Evolutionary conservation across 2,329 filamentous ascomycete species (phyloP), one percentile per base, ranked within the genome.

Genomic region (Alternaria sp.): DNA sequence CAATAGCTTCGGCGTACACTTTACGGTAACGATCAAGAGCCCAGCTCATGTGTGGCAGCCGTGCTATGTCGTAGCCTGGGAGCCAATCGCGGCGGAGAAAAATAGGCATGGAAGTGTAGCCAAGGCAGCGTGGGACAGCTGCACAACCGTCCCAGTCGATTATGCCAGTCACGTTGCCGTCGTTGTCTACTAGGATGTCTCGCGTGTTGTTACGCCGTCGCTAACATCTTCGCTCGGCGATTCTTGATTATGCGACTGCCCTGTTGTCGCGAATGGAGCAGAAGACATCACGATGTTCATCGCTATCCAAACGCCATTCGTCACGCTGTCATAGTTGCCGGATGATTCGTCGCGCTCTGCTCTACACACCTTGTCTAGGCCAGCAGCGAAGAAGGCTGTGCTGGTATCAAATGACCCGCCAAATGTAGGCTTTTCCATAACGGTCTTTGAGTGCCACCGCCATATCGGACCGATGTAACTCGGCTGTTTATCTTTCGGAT

Each of bases 81-180:
- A 51, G 17, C 62, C 60, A 67, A 37, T 65, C 64, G 21, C 52
- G 51, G 10, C 49, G 54, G 7, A 67, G 60, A 45, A 63, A 67
- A 2, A 45, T 24, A 1, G 66, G 62, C 17, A 62, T 36, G 4
- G 64, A 55, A 0, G 64, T n/a, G 3, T 58, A 59, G 5, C 66
- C 61, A n/a, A 62, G 36, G 34, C 58, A 66, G 33, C 42, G 64
- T 2, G 65, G 66, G 3, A 58, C 66, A 3, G 58, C 33, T n/a
- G 40, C 36, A 9, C 51, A 60, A n/a, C 51, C 41, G 31, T 67
- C 66, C 65, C 66, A 69, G 48, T 69, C 65, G 10, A 73, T 56
- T 11, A 74, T 65, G 4, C 65, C 71, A 10, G 63, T 68, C 0
- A 72, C 58, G 11, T 67, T 57, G 2, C 68, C 67, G 0, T 42